These are phyloP conservation scores for Achlya hypogyna DNA, from an alignment of 352 stramenopile genomes.

Conservation along the genomic window DNA sequence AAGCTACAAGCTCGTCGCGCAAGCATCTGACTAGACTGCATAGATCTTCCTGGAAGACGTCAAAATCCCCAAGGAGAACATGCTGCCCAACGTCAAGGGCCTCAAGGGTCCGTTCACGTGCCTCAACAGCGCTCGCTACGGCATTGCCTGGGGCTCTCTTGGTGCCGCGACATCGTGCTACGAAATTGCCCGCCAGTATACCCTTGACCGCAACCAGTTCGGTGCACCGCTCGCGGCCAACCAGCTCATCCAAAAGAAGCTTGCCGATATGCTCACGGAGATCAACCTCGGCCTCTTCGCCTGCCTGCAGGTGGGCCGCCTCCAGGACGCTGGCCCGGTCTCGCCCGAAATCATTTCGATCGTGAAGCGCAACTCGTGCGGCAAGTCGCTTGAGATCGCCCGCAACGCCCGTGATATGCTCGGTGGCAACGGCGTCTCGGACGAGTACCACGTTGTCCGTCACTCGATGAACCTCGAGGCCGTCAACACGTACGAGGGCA, in stretches of 20 bases:
- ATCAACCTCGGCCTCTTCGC: conserved; percentile 91
- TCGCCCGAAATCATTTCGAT: conserved; percentile 90
- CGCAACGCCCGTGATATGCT: conserved; percentile 92
- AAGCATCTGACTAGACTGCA: neutral
- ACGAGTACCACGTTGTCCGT: conserved; percentile 98
- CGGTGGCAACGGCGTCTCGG: conserved; percentile 95
- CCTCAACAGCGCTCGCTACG: conserved; percentile 95
- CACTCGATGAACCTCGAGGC: conserved; percentile 97
- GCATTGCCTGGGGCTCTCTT: conserved; percentile 95
- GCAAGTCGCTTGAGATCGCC: conserved; percentile 92
- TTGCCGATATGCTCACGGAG: conserved; percentile 96
- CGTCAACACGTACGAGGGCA: conserved; percentile 99
- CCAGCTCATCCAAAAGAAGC: conserved; percentile 97
- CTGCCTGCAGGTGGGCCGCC: conserved; percentile 84
- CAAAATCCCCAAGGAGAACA: conserved; percentile 88
- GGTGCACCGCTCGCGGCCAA: conserved; percentile 94
- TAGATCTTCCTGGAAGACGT: conserved; percentile 97
- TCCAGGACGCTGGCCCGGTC: conserved; percentile 80
- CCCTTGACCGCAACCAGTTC: conserved; percentile 93
- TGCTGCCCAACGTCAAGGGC: conserved; percentile 85
- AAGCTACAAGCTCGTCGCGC: neutral
- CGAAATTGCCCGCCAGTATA: conserved; percentile 90
- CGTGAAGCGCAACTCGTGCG: conserved; percentile 94
- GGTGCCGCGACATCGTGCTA: conserved; percentile 93
- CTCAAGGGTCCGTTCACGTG: conserved; percentile 95